A percentile compares a stretch with the other conserved stretches of the same genome.
phyloP scores from a whole-genome alignment of 768 basidiomycete species.

The Tremella yokohamensis region DNA sequence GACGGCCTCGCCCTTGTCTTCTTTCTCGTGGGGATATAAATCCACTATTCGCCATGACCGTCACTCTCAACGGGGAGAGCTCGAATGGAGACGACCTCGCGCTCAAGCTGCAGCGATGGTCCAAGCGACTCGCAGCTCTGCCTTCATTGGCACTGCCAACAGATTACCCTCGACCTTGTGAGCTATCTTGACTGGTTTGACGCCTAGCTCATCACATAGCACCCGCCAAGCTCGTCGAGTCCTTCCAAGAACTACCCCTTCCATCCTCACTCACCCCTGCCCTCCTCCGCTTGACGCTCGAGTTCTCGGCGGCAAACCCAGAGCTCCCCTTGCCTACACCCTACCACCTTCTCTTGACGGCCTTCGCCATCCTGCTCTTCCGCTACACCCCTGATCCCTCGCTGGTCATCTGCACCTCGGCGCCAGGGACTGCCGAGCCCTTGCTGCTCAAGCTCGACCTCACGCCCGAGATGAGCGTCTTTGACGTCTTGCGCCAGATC shows the following conservation, averaged over 20 bases:
- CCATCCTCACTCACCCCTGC: constrained; percentile 66
- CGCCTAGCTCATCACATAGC: constrained; percentile 42
- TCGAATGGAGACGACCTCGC: no score
- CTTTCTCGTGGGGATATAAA: no score
- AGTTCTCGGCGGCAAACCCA: constrained; percentile 37
- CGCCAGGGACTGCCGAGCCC: constrained; percentile 66
- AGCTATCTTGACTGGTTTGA: constrained; percentile 13
- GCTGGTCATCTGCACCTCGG: constrained; percentile 76
- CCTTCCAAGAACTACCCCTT: constrained; percentile 68
- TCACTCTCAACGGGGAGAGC: no score
- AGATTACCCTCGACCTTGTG: constrained; percentile 78
- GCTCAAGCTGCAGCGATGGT: constrained; percentile 49
- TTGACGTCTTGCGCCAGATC: constrained; percentile 79
- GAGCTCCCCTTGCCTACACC: constrained; percentile 59
- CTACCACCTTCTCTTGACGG: constrained; percentile 86
- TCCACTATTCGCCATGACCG: no score
- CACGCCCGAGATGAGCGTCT: constrained; percentile 81
- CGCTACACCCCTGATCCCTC: constrained; percentile 94
- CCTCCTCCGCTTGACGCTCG: constrained; percentile 73
- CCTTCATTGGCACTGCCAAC: constrained; percentile 90
- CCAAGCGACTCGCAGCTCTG: constrained; percentile 64
- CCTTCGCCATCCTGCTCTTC: constrained; percentile 85
- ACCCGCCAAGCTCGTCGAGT: constrained; percentile 74
- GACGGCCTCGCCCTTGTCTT: no score
- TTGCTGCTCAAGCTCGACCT: constrained; percentile 78